Evolutionary conservation across 257 asterid species (phyloP).

Genomic region (Euphrasia confusa): DNA sequence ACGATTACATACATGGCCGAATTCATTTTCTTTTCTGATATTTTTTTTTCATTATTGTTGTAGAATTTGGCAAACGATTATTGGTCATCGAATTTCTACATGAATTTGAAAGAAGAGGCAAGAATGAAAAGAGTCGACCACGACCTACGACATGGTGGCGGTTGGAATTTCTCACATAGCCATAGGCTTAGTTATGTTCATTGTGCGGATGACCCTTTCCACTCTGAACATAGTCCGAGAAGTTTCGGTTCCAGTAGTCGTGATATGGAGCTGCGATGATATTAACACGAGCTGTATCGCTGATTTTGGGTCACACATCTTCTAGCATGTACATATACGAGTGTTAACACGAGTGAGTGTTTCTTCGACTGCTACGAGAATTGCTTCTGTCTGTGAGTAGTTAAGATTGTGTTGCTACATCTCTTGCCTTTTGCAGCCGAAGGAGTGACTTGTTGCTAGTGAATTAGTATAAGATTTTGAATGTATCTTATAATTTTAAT

Average conservation of each 20-base stretch:
- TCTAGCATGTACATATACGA: background rate
- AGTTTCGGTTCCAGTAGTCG: constrained; percentile 36
- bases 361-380: background rate
- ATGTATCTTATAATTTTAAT: no score
- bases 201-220: constrained; percentile 76
- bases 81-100: constrained; percentile 63
- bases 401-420: no score
- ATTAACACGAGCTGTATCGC: background rate
- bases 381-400: background rate
- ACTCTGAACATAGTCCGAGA: constrained; percentile 60
- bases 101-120: constrained; percentile 63
- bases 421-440: no score
- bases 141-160: constrained; percentile 37
- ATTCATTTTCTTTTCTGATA: background rate
- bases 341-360: background rate
- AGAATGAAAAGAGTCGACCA: constrained; percentile 32
- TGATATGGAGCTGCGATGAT: constrained; percentile 35
- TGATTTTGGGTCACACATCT: background rate
- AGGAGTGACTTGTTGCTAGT: no score
- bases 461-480: no score
- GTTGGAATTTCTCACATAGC: constrained; percentile 62
- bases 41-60: constrained; percentile 6
- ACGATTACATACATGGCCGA: no score
- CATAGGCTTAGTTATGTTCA: constrained; percentile 67
- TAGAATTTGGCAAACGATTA: constrained; percentile 71